Percentiles rank a stretch among this genome's conserved stretches.
These are phyloP conservation scores for Phragmites australis DNA, from an alignment of 176 grass and related monocot genomes.

Conservation along the genomic window DNA sequence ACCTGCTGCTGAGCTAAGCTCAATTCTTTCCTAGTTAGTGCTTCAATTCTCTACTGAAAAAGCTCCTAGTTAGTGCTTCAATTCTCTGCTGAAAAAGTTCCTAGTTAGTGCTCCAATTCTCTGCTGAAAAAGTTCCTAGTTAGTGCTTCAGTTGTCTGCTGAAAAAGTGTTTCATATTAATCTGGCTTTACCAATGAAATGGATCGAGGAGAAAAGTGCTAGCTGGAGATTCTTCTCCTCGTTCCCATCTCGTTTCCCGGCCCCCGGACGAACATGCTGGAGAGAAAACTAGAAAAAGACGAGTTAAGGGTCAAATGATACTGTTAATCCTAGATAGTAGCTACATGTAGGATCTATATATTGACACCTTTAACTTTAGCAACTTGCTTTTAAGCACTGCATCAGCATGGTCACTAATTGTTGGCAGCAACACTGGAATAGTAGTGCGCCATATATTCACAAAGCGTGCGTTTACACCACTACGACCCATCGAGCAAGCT, in stretches of 20 bases:
- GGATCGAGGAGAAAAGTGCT: not conserved
- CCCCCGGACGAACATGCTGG: not conserved
- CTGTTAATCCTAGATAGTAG: not conserved
- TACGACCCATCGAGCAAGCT: too few species aligned
- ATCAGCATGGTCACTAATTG: not conserved
- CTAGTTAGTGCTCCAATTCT: too few species aligned
- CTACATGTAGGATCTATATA: not conserved
- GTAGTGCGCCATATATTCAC: not conserved
- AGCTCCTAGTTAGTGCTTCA: too few species aligned
- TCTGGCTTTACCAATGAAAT: too few species aligned
- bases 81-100: too few species aligned
- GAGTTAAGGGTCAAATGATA: not conserved
- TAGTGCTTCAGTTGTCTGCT: too few species aligned
- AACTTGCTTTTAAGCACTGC: slow-evolving; percentile 6
- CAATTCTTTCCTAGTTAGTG: too few species aligned
- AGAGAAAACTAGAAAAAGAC: not conserved
- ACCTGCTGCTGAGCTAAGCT: too few species aligned
- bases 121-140: too few species aligned
- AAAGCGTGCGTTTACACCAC: not conserved
- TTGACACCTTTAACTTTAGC: slow-evolving; percentile 14
- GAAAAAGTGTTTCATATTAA: too few species aligned
- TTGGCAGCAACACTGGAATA: not conserved
- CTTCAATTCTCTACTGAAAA: too few species aligned
- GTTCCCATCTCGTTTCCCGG: not conserved
- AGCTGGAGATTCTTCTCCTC: not conserved